phyloP scores from a whole-genome alignment of 306 rosid species.

The Begonia loranthoides region DNA sequence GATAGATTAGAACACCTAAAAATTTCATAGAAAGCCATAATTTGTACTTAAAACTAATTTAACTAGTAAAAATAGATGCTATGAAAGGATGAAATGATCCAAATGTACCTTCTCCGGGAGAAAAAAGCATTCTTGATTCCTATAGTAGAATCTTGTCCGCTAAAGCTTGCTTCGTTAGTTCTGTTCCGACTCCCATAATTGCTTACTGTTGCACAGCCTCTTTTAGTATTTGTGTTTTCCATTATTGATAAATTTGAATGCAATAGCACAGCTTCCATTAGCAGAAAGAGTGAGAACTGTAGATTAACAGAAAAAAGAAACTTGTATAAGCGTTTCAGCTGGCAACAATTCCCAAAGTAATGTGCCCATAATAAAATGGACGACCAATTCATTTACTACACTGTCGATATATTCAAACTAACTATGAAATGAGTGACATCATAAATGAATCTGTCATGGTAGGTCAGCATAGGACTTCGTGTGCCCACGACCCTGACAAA shows the following conservation, averaged over 20 bases:
- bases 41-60: background rate
- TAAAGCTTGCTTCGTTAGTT: slow-evolving; percentile 23
- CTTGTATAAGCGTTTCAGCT: no score
- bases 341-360: no score
- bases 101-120: slow-evolving; percentile 29
- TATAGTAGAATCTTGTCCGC: slow-evolving; percentile 17
- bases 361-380: no score
- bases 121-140: slow-evolving; percentile 27
- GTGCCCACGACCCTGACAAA: no score
- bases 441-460: no score
- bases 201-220: slow-evolving; percentile 17
- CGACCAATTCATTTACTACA: no score
- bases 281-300: no score
- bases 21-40: background rate
- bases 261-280: slow-evolving; percentile 18
- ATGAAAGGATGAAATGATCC: background rate
- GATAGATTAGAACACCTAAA: background rate
- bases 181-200: slow-evolving; percentile 27
- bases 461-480: no score
- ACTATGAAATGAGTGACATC: no score
- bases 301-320: no score
- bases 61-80: background rate
- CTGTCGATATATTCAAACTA: no score
- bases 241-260: slow-evolving; percentile 25
- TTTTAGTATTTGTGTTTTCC: slow-evolving; percentile 25